phyloP scores from a whole-genome alignment of 1,284 basidiomycete genomes.

The Fomitopsis pinicola region DNA sequence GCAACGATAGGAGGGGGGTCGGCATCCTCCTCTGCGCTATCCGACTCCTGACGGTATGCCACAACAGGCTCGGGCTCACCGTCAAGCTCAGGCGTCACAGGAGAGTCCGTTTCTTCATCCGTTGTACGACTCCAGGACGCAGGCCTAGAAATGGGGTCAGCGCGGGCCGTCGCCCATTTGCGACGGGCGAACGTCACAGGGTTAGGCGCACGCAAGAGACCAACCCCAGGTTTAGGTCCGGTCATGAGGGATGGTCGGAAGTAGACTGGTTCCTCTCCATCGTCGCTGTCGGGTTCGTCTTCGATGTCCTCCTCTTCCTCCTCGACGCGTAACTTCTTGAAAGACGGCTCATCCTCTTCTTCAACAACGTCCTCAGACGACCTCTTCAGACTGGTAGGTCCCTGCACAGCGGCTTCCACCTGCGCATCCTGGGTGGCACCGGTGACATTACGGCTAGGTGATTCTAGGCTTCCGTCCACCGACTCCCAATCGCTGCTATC shows the following conservation, averaged over 20 bases:
- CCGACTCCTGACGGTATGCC: not conserved
- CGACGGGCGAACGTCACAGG: constrained; percentile 32
- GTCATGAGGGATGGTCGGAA: constrained; percentile 14
- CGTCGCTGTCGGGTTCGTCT: constrained; percentile 17
- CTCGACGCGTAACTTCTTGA: constrained; percentile 9
- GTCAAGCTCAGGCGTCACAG: constrained; percentile 20
- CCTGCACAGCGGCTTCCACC: not conserved
- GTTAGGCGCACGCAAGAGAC: constrained; percentile 27
- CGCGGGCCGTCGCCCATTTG: constrained; percentile 25
- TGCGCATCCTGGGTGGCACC: not conserved
- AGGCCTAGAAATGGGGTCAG: constrained; percentile 13
- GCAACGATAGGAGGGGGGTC: constrained; percentile 19
- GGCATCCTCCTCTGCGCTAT: constrained; percentile 11
- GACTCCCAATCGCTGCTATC: constrained; percentile 1
- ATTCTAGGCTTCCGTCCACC: not conserved
- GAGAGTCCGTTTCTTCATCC: constrained; percentile 19
- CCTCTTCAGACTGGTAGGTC: not conserved
- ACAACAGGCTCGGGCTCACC: constrained; percentile 4
- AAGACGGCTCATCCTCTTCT: constrained; percentile 9
- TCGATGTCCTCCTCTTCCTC: constrained; percentile 16
- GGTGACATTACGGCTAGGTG: not conserved
- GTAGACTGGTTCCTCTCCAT: constrained; percentile 3
- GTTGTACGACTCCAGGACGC: constrained; percentile 11
- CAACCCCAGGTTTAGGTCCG: constrained; percentile 15
- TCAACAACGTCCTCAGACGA: constrained; percentile 2